phyloP scores from a whole-genome alignment of 495 filamentous ascomycete genomes.

The Lepidopterella palustris region DNA sequence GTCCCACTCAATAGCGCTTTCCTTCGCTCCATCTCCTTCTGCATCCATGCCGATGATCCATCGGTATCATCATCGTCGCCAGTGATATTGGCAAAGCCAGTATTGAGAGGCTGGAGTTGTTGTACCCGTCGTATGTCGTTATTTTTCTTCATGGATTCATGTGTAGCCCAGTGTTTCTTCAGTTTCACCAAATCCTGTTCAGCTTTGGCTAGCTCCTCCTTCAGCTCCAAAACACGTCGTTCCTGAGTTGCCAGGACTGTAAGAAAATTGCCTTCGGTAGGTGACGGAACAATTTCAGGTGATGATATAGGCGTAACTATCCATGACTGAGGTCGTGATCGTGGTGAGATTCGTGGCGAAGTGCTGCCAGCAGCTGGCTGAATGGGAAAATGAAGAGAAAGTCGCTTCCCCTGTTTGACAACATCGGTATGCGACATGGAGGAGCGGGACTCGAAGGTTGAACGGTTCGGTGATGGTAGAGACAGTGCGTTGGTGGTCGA shows the following conservation, averaged over 20 bases:
- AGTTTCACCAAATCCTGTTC: conserved; percentile 69
- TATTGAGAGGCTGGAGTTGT: conserved; percentile 51
- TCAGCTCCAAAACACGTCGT: conserved; percentile 82
- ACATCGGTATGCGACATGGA: conserved; percentile 26
- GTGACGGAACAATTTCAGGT: conserved; percentile 46
- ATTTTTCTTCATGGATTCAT: conserved; percentile 73
- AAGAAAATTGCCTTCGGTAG: conserved; percentile 68
- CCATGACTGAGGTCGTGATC: conserved; percentile 26
- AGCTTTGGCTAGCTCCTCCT: conserved; percentile 76
- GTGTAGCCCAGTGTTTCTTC: conserved; percentile 74
- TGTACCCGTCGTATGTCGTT: conserved; percentile 54
- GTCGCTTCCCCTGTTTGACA: conserved; percentile 61
- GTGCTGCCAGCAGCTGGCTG: conserved; percentile 29
- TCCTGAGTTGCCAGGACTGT: conserved; percentile 89
- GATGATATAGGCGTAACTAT: conserved; percentile 37
- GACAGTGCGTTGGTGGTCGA: conserved; percentile 8
- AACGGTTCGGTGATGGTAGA: not conserved
- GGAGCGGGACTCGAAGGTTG: conserved; percentile 7
- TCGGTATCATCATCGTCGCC: conserved; percentile 32
- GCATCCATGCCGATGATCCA: conserved; percentile 38
- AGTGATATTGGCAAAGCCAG: conserved; percentile 14
- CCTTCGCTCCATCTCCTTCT: conserved; percentile 53
- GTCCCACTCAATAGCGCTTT: conserved; percentile 48
- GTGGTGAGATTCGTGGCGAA: conserved; percentile 24
- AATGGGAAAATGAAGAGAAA: conserved; percentile 78